Evolutionary conservation across 768 basidiomycete genomes (phyloP).

Genomic region (Hydnum rufescens): DNA sequence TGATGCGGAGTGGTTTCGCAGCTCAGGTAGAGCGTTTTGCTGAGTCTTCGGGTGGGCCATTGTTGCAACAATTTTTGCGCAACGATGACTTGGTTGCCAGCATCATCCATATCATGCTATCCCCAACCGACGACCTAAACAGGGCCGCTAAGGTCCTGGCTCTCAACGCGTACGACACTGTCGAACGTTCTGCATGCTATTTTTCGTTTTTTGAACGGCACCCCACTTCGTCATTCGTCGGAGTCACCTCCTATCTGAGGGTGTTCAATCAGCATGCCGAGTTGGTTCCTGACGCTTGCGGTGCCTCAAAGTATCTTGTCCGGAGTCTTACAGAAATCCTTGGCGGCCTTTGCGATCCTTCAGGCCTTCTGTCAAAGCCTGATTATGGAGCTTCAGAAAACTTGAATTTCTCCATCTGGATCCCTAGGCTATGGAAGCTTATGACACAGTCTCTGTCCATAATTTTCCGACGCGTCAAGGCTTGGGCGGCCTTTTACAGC

Average conservation of each 20-base stretch:
- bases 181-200: constrained; percentile 74
- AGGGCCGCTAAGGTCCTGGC: constrained; percentile 59
- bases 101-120: constrained; percentile 52
- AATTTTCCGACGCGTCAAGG: constrained; percentile 68
- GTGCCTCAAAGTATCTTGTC: constrained; percentile 74
- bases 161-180: constrained; percentile 75
- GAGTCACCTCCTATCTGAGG: constrained; percentile 45
- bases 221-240: constrained; percentile 46
- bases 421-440: constrained; percentile 59
- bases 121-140: constrained; percentile 59
- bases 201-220: constrained; percentile 51
- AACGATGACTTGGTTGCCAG: constrained; percentile 36
- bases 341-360: constrained; percentile 61
- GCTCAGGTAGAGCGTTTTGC: constrained; percentile 43
- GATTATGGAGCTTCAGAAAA: constrained; percentile 30
- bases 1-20: constrained; percentile 42
- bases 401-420: constrained; percentile 28
- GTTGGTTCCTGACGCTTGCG: constrained; percentile 65
- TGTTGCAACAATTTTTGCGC: constrained; percentile 32
- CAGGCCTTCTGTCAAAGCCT: constrained; percentile 44
- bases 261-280: constrained; percentile 44
- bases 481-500: constrained; percentile 67
- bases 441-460: constrained; percentile 64
- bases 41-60: constrained; percentile 33
- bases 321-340: constrained; percentile 84